Conservation (phyloP, 2,329 filamentous ascomycete species). For the Lecanosticta acicola region DNA sequence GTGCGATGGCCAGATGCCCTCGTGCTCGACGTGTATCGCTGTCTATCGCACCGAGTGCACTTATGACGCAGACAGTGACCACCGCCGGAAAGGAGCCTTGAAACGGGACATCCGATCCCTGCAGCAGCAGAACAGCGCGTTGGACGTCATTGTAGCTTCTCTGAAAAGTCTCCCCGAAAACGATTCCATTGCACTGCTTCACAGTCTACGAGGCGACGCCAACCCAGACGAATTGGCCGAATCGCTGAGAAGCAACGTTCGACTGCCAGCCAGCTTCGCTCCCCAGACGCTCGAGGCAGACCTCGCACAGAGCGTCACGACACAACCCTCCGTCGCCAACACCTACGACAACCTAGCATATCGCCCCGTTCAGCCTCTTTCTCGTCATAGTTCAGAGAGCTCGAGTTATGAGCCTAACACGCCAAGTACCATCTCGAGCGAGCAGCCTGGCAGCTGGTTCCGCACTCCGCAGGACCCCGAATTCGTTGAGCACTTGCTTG, state of each 20-base stretch:
- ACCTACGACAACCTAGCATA: constrained; percentile 2
- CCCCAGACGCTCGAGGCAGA: constrained; percentile 32
- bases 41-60: constrained; percentile 48
- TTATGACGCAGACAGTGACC: constrained; percentile 47
- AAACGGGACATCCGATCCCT: constrained; percentile 37
- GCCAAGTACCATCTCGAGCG: constrained; percentile 5
- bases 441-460: constrained; percentile 26
- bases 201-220: constrained; percentile 39
- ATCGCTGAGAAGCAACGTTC: constrained; percentile 36
- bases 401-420: neutral
- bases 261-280: constrained; percentile 31
- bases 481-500: constrained; percentile 33
- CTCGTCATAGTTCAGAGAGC: constrained; percentile 19
- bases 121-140: constrained; percentile 34
- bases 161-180: constrained; percentile 42
- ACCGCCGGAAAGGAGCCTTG: constrained; percentile 39
- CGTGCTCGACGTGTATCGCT: constrained; percentile 47
- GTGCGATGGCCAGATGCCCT: constrained; percentile 47
- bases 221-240: constrained; percentile 39
- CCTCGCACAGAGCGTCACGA: constrained; percentile 25
- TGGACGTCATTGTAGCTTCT: constrained; percentile 40
- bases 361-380: constrained; percentile 3
- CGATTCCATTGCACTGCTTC: constrained; percentile 40
- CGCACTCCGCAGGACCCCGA: constrained; percentile 30
- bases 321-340: constrained; percentile 11